phyloP scores from a whole-genome alignment of 441 rosid species.

The Corymbia citriodora region DNA sequence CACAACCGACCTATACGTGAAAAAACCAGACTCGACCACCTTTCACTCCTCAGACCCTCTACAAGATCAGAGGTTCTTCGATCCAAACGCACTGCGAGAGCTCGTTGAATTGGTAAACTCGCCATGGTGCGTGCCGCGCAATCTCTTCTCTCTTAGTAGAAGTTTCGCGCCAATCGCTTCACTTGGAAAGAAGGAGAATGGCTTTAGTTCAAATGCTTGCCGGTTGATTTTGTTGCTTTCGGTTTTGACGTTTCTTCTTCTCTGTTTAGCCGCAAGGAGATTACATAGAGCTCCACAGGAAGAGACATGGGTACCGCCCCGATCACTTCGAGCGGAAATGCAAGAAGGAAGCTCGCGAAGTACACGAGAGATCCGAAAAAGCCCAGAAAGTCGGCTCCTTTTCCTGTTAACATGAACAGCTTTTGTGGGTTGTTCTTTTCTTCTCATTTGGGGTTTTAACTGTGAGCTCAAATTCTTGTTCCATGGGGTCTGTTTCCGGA shows the following conservation, averaged over 20 bases:
- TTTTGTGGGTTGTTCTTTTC: not conserved
- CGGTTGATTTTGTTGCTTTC: not conserved
- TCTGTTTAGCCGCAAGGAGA: slow-evolving; percentile 76
- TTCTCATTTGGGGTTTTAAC: not conserved
- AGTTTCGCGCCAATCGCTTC: not conserved
- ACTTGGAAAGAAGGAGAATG: not conserved
- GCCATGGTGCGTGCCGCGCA: not conserved
- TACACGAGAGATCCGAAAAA: slow-evolving; percentile 57
- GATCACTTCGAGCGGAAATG: slow-evolving; percentile 76
- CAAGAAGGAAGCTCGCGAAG: slow-evolving; percentile 88
- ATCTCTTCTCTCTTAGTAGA: not conserved
- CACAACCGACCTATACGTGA: not conserved
- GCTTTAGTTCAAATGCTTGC: not conserved
- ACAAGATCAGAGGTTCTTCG: not conserved
- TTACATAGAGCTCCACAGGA: slow-evolving; percentile 68
- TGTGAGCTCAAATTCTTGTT: not conserved
- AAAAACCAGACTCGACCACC: not conserved
- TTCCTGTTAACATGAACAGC: not conserved
- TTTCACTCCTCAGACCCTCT: not conserved
- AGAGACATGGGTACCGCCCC: slow-evolving; percentile 73
- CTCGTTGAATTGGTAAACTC: not conserved
- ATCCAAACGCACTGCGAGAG: not conserved
- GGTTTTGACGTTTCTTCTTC: not conserved
- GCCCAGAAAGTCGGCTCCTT: slow-evolving; percentile 52
- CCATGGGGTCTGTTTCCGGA: not conserved